Base-by-base conservation (phyloP, 78 protist genomes). In the Dictyostelium intermedium region DNA sequence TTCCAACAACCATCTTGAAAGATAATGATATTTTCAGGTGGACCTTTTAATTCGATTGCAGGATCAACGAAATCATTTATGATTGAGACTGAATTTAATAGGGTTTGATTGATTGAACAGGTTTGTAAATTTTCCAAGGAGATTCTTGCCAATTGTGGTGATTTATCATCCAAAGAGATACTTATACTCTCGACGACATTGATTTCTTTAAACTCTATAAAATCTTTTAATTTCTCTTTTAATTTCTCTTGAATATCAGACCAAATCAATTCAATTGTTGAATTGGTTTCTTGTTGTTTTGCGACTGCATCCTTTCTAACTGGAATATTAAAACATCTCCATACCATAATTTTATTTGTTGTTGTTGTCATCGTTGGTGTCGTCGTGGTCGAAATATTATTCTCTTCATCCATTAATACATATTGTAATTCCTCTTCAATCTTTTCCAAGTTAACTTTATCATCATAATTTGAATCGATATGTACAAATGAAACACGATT, bases 281-380 rank as follows among this genome's bases (percentile, higher is more conserved):
- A 25, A 30, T 87, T 87, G 14, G 92, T 32, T 61, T 87, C 85
- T 30, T 16, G 27, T 87, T 87, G 92, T 77, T 87, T 87, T 18
- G 35, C 47, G 11, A 53, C 70, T 25, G 92, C 84, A 37, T 87
- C 92, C 16, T 37, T 78, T 39, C 84, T 43, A 13, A 78, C 34
- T 35, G 92, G 92, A 3, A 70, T 76, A 56, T 87, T 87, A 63
- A 50, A 69, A 39, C 92, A 87, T 78, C 92, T 87, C 80, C 74
- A 87, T 23, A 87, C 56, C 20, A 20, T 60, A 6, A 83, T n/a
- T 61, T 16, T 30, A 20, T 37, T 72, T 27, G 18, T 2, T 1
- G 35, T 34, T 1, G 2, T n/a, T n/a, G n/a, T n/a, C n/a, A n/a
- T n/a, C n/a, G n/a, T n/a, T n/a, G n/a, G n/a, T n/a, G n/a, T n/a